Conservation (phyloP, 163 green algal species). For the Scenedesmus sp. region DNA sequence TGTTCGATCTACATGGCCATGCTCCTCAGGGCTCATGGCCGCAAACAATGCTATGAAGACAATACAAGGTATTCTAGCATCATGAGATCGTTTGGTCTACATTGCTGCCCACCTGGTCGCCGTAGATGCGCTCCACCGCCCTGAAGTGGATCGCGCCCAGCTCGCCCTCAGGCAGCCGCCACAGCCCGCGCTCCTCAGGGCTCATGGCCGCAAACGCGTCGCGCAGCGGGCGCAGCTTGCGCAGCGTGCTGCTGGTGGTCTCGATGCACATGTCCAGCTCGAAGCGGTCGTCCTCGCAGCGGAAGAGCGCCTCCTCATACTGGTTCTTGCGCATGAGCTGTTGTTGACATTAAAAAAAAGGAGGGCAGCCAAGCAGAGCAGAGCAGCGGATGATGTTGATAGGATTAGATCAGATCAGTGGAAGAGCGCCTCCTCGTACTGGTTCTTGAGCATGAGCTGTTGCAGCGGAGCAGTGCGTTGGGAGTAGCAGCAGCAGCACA, state of each 20-base stretch:
- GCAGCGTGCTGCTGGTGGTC: constrained; percentile 80
- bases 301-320: constrained; percentile 95
- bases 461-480: background rate
- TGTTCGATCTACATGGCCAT: too few relatives aligned
- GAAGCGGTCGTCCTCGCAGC: constrained; percentile 96
- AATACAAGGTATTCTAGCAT: too few relatives aligned
- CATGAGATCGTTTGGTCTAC: too few relatives aligned
- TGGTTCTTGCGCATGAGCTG: constrained; percentile 97
- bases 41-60: too few relatives aligned
- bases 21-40: too few relatives aligned
- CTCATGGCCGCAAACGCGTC: constrained; percentile 45
- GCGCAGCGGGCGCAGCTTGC: constrained; percentile 61
- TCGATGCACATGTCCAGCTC: constrained; percentile 99
- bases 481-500: background rate
- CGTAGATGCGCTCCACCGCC: constrained; percentile 92
- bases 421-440: constrained; percentile 96
- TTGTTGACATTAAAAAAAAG: background rate
- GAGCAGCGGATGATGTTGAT: background rate
- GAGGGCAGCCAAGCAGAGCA: background rate
- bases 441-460: constrained; percentile 98
- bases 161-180: constrained; percentile 64
- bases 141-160: constrained; percentile 84
- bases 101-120: constrained; percentile 58
- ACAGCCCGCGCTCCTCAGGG: constrained; percentile 37
- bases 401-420: constrained; percentile 61